These are phyloP conservation scores for Alternaria atra DNA, from an alignment of 2,329 filamentous ascomycete genomes.

Conservation along the genomic window DNA sequence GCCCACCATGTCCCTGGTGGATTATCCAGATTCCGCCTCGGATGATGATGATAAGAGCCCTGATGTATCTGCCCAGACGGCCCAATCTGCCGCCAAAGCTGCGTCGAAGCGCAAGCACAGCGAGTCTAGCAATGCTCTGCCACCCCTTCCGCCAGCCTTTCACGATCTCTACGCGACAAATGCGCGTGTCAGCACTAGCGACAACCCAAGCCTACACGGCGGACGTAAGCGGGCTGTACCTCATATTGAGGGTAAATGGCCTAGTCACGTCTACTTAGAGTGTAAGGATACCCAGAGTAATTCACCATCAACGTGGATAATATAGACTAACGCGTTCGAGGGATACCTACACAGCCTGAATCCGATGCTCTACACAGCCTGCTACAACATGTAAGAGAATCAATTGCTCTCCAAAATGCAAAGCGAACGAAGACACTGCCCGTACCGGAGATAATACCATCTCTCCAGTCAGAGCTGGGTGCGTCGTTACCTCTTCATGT, in stretches of 20 bases:
- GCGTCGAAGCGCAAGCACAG: conserved; percentile 46
- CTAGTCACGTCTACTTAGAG: conserved; percentile 90
- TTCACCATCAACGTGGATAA: conserved; percentile 19
- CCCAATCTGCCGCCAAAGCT: conserved; percentile 16
- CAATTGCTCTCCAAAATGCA: conserved; percentile 29
- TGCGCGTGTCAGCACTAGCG: conserved; percentile 76
- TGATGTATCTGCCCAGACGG: conserved; percentile 18
- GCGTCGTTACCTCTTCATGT: conserved; percentile 85
- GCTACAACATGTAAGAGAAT: conserved; percentile 38
- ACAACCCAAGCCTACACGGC: conserved; percentile 85
- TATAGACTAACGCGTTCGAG: conserved; percentile 46
- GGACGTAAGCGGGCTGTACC: conserved; percentile 84
- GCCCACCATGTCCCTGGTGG: conserved; percentile 44
- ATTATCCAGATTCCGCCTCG: conserved; percentile 65
- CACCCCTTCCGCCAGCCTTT: conserved; percentile 81
- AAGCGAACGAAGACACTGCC: conserved; percentile 33
- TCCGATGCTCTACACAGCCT: conserved; percentile 39
- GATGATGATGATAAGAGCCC: conserved; percentile 49
- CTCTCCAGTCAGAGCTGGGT: conserved; percentile 80
- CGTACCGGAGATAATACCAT: conserved; percentile 65
- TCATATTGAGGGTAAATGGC: conserved; percentile 90
- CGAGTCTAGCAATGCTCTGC: conserved; percentile 57
- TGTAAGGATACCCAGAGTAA: conserved; percentile 67
- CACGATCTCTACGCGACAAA: conserved; percentile 89
- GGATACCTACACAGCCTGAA: conserved; percentile 50